phyloP scores from a whole-genome alignment of 495 filamentous ascomycete species.

The Penicillium robsamsonii region DNA sequence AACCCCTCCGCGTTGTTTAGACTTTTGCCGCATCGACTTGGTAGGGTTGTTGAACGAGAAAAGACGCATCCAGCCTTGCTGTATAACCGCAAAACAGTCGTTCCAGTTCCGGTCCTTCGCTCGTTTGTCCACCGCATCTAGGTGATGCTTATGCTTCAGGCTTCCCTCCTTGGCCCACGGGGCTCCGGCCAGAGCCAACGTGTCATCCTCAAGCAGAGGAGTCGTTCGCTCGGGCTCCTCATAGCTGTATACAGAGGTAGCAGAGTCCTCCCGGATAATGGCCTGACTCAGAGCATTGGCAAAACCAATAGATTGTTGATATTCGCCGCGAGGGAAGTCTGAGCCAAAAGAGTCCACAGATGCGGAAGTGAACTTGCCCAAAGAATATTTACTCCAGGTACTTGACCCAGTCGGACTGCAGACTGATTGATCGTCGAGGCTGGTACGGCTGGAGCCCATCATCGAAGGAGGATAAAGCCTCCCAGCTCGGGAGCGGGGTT shows the following conservation, averaged over 20 bases:
- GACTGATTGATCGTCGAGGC: slow-evolving; percentile 83
- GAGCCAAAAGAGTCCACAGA: slow-evolving; percentile 87
- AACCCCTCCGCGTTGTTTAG: slow-evolving; percentile 58
- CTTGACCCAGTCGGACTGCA: slow-evolving; percentile 88
- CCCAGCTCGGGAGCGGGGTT: slow-evolving; percentile 75
- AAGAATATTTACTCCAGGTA: slow-evolving; percentile 92
- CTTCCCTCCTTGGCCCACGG: slow-evolving; percentile 98
- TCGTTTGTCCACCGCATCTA: slow-evolving; percentile 83
- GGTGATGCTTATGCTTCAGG: slow-evolving; percentile 92
- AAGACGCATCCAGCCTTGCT: slow-evolving; percentile 91
- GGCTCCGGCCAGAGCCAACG: slow-evolving; percentile 81
- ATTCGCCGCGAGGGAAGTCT: slow-evolving; percentile 75
- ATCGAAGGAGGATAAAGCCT: slow-evolving; percentile 74
- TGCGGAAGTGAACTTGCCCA: slow-evolving; percentile 85
- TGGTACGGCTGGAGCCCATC: slow-evolving; percentile 88
- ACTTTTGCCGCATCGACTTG: slow-evolving; percentile 71
- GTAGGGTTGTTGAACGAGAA: slow-evolving; percentile 81
- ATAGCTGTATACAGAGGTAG: slow-evolving; percentile 50
- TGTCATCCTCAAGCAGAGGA: slow-evolving; percentile 85
- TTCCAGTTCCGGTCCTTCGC: slow-evolving; percentile 91
- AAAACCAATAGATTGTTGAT: slow-evolving; percentile 95
- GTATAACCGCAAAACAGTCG: slow-evolving; percentile 96
- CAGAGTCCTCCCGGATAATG: slow-evolving; percentile 88
- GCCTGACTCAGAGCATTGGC: slow-evolving; percentile 95
- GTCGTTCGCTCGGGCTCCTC: slow-evolving; percentile 55